These are phyloP conservation scores for Staphylotrichum longicolle DNA, from an alignment of 495 filamentous ascomycete genomes.

Conservation along the genomic window DNA sequence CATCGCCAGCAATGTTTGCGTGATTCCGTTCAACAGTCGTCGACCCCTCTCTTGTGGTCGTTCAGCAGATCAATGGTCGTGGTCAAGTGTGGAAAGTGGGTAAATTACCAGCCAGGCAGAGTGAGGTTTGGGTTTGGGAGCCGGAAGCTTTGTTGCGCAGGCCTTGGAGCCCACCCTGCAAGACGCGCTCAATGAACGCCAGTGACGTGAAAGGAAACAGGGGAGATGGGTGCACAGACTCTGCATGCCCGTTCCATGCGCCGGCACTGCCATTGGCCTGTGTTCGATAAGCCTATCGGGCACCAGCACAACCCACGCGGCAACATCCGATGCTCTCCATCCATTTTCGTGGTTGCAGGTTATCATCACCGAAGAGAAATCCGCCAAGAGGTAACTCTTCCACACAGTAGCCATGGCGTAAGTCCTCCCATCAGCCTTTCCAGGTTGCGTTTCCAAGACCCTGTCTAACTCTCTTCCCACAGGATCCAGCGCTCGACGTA, in stretches of 20 bases:
- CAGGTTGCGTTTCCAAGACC: not conserved
- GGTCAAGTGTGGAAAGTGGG: not conserved
- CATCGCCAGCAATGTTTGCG: slow-evolving; percentile 7
- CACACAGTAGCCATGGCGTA: slow-evolving; percentile 14
- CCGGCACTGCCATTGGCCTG: slow-evolving; percentile 9
- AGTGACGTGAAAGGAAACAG: slow-evolving; percentile 26
- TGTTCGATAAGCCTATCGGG: slow-evolving; percentile 6
- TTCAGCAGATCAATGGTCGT: slow-evolving; percentile 9
- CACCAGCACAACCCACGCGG: slow-evolving; percentile 6
- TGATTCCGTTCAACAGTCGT: slow-evolving; percentile 1
- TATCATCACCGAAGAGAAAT: not conserved
- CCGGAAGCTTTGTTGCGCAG: slow-evolving; percentile 8
- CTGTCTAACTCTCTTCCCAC: slow-evolving; percentile 4
- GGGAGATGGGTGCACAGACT: slow-evolving; percentile 8
- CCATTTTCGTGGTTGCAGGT: not conserved
- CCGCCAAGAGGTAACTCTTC: not conserved
- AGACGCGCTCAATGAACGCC: slow-evolving; percentile 4
- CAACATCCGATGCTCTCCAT: slow-evolving; percentile 7
- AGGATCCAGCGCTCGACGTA: slow-evolving; percentile 77
- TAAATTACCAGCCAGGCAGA: not conserved
- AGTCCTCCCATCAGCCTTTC: not conserved
- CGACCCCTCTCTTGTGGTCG: not conserved
- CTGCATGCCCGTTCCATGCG: not conserved
- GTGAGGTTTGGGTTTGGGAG: not conserved
- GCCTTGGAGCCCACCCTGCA: not conserved